phyloP scores from a whole-genome alignment of 139 green algal genomes.

The Tetradesmus lagerheimii region DNA sequence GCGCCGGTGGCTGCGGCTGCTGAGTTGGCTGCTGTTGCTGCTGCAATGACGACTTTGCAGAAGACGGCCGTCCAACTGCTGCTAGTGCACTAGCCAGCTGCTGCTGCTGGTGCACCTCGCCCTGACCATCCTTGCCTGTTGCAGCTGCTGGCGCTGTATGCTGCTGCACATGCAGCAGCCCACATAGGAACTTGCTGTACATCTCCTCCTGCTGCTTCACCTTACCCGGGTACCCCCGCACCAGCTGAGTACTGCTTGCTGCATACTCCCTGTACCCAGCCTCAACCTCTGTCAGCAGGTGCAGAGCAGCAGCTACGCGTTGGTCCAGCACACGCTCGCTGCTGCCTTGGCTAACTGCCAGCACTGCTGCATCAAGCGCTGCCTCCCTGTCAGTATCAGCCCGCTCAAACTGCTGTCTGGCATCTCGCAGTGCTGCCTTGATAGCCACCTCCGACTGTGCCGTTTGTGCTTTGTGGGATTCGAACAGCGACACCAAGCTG shows the following conservation, averaged over 20 bases:
- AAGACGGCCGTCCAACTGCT: not conserved
- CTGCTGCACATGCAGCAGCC: conserved; percentile 38
- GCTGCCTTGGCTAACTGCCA: conserved; percentile 61
- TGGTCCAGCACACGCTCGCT: conserved; percentile 64
- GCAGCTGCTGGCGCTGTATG: not conserved
- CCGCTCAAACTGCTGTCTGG: conserved; percentile 56
- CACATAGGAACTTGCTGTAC: conserved; percentile 34
- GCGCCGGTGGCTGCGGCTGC: not conserved
- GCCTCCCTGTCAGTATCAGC: conserved; percentile 58
- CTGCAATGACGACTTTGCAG: not conserved
- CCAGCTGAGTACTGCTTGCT: not conserved
- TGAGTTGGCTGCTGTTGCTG: conserved; percentile 2
- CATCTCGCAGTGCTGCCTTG: conserved; percentile 6
- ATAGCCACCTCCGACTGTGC: conserved; percentile 5
- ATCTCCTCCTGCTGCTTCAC: not conserved
- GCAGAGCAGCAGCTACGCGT: conserved; percentile 52
- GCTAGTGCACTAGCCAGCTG: conserved; percentile 24
- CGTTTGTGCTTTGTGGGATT: conserved; percentile 46
- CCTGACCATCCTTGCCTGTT: not conserved
- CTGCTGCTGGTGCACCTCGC: not conserved
- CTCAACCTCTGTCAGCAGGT: conserved; percentile 52
- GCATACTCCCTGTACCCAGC: conserved; percentile 49
- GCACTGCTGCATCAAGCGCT: conserved; percentile 62
- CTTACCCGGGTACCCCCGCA: not conserved
- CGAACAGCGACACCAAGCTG: conserved; percentile 50